phyloP scores from a whole-genome alignment of 1,139 yeast species.

The Hemisphaericaspora lyxosophila region DNA sequence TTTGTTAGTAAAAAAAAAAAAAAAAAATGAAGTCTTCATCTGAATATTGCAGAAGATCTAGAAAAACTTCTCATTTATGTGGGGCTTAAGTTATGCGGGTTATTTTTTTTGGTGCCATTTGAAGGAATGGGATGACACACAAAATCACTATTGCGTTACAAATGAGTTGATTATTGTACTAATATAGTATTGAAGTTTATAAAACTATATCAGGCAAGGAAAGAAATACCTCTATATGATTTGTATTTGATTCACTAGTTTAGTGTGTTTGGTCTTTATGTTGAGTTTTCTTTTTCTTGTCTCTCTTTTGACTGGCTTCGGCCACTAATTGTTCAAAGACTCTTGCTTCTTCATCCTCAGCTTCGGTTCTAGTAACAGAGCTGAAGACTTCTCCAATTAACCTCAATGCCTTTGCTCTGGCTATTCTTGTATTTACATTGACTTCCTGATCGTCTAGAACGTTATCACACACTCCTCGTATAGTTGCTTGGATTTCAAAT shows the following conservation, averaged over 20 bases:
- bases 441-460: conserved; percentile 67
- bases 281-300: conserved; percentile 38
- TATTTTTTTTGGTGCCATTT: conserved; percentile 5
- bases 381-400: conserved; percentile 75
- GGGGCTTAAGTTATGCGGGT: neutral
- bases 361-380: conserved; percentile 66
- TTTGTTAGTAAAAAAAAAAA: too few relatives aligned
- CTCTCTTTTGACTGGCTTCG: conserved; percentile 82
- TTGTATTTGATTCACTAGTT: neutral
- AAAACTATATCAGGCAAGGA: too few relatives aligned
- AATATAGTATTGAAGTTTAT: too few relatives aligned
- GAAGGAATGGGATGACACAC: neutral
- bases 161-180: too few relatives aligned
- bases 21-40: too few relatives aligned
- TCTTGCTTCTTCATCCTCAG: conserved; percentile 89
- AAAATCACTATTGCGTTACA: too few relatives aligned
- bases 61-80: too few relatives aligned
- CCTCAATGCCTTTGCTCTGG: conserved; percentile 77
- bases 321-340: conserved; percentile 90
- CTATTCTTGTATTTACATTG: conserved; percentile 54
- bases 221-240: neutral
- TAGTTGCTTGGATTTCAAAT: conserved; percentile 85
- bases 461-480: conserved; percentile 80
- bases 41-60: too few relatives aligned
- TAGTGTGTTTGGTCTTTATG: neutral